These are phyloP conservation scores for Ophiostoma ulmi DNA, from an alignment of 2,329 filamentous ascomycete species.

Conservation along the genomic window DNA sequence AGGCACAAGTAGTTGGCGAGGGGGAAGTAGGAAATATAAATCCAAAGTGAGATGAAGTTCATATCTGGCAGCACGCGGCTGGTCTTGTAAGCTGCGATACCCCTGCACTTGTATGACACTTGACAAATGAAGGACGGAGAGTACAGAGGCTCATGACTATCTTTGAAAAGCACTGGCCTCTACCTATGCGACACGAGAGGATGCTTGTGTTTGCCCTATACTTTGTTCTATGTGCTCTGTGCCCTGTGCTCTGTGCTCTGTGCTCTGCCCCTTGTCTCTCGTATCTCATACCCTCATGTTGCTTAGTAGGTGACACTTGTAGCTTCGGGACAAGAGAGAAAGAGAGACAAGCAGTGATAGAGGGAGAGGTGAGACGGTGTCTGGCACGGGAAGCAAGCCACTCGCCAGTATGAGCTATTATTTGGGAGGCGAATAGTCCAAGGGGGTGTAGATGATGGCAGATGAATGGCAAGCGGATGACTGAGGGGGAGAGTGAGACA, in stretches of 20 bases:
- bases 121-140: not conserved
- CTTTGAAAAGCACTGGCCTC: not conserved
- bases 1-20: not conserved
- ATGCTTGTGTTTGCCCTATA: not conserved
- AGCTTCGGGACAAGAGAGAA: not conserved
- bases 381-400: not conserved
- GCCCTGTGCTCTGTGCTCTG: no score
- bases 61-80: not conserved
- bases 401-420: conserved; percentile 12
- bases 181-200: not conserved
- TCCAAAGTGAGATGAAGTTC: not conserved
- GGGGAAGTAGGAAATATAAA: not conserved
- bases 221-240: not conserved
- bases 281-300: not conserved
- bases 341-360: no score
- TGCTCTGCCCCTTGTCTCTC: not conserved
- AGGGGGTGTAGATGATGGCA: not conserved
- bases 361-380: conserved; percentile 9
- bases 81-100: not conserved
- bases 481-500: not conserved
- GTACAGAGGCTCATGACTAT: not conserved
- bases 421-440: not conserved
- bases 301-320: not conserved
- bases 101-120: conserved; percentile 3
- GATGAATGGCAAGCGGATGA: not conserved